A percentile compares a stretch with the other conserved stretches of the same genome.
Conservation (phyloP, 805 yeast species). For the Yarrowia deformans region DNA sequence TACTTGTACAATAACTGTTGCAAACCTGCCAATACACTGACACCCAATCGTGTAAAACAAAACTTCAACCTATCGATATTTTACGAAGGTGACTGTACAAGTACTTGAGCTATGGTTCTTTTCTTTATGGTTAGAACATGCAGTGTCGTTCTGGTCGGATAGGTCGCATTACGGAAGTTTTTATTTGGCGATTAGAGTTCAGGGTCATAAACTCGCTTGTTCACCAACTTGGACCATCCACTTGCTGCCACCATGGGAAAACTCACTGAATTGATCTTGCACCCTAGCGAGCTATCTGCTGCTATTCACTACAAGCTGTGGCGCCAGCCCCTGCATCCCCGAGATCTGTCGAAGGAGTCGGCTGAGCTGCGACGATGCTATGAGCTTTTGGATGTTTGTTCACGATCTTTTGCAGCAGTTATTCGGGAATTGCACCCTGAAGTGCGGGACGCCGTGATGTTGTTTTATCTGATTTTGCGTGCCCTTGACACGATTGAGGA, state of each 20-base stretch:
- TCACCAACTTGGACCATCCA: constrained; percentile 2
- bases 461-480: constrained; percentile 84
- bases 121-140: too few species aligned
- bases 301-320: constrained; percentile 66
- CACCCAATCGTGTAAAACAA: too few species aligned
- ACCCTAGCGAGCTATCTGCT: constrained; percentile 76
- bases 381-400: constrained; percentile 68
- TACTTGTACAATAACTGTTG: too few species aligned
- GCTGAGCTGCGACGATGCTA: constrained; percentile 68
- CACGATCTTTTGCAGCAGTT: constrained; percentile 94
- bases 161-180: neutral
- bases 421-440: constrained; percentile 91
- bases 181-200: constrained; percentile 14
- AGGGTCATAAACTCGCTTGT: constrained; percentile 14
- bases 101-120: too few species aligned
- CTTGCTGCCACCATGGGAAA: constrained; percentile 60
- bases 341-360: constrained; percentile 48
- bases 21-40: too few species aligned
- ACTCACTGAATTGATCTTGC: constrained; percentile 62
- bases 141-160: too few species aligned
- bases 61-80: too few species aligned
- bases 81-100: too few species aligned
- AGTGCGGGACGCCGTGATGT: constrained; percentile 74
- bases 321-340: constrained; percentile 62
- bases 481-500: constrained; percentile 97